phyloP scores from a whole-genome alignment of 306 rosid genomes.

The Trifolium fragiferum region DNA sequence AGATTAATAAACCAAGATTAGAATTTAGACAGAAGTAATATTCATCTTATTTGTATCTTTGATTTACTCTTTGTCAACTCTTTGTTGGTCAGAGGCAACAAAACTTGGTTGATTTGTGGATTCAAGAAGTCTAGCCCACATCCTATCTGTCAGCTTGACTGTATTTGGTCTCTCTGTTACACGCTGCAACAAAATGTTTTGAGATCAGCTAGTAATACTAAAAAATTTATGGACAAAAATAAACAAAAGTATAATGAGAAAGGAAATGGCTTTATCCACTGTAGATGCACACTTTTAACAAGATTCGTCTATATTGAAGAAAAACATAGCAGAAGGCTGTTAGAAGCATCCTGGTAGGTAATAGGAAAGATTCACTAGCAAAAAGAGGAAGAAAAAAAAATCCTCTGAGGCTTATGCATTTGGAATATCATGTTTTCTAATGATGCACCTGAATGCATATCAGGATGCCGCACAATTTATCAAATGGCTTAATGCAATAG shows the following conservation, averaged over 20 bases:
- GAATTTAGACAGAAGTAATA: slow-evolving; percentile 29
- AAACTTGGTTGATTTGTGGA: slow-evolving; percentile 96
- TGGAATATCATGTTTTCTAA: neutral
- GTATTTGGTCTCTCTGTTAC: slow-evolving; percentile 80
- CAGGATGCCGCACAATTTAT: neutral
- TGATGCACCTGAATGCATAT: neutral
- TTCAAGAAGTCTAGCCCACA: slow-evolving; percentile 98
- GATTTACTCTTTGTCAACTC: slow-evolving; percentile 37
- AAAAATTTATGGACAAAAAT: neutral
- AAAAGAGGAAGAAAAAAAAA: neutral
- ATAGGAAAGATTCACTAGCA: neutral
- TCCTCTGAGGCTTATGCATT: neutral
- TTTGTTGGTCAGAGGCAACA: slow-evolving; percentile 47
- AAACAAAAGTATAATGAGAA: neutral
- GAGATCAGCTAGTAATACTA: slow-evolving; percentile 26
- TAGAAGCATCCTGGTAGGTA: neutral
- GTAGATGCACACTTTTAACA: slow-evolving; percentile 1
- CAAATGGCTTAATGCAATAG: neutral
- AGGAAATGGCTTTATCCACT: neutral
- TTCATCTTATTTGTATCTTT: slow-evolving; percentile 39
- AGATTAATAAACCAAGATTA: slow-evolving; percentile 34
- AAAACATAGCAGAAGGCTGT: neutral
- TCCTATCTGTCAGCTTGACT: slow-evolving; percentile 69
- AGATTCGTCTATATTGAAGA: neutral
- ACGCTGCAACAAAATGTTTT: slow-evolving; percentile 60